Base-by-base conservation (phyloP, 345 rosid genomes). In the Gossypium longicalyx region DNA sequence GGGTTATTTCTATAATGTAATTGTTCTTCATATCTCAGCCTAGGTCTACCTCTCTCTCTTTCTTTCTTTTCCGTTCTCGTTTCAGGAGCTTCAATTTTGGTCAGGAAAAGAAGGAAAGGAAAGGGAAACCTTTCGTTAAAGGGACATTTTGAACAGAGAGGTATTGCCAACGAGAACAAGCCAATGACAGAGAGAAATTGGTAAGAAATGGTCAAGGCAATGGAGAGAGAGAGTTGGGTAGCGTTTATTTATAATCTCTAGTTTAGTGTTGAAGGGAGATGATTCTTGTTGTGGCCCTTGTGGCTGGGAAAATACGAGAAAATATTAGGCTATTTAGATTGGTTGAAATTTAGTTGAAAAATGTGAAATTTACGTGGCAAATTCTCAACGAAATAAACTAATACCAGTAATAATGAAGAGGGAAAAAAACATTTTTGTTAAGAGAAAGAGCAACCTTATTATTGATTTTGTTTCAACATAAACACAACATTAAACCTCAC, bases 1-100 rank as follows among this genome's bases (percentile, higher is more conserved):
- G 25, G 15, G 64, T 59, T 6, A 59, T 59, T 12, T 59, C 64
- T 4, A 59, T 12, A 6, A 59, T 13, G 64, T 59, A 59, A 25
- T 59, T 59, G 64, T 59, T 59, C 5, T 59, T 16, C 17, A 12
- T 51, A 75, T 84, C 43, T 45, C 53, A 15, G 2, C 23, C 67
- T 25, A 56, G 62, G 62, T 22, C 17, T 59, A 12, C 38, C 17
- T 56, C 38, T 59, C 12, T 71, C 70, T 47, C 43, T 49, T 34
- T 60, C 52, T 44, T 52, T 4, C 43, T 72, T 45, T 59, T 23
- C 10, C 25, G 7, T 57, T 51, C 58, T 17, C 19, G 58, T 53
- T 53, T 13, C 17, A 48, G 15, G 52, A 48, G 38, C 38, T 34
- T 34, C 6, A 34, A 34, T 34, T 48, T 48, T 7, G n/a, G 12